Percentiles rank a stretch among this genome's conserved stretches.
Conservation (phyloP, 2,329 filamentous ascomycete genomes). For the Ascochyta pisi region DNA sequence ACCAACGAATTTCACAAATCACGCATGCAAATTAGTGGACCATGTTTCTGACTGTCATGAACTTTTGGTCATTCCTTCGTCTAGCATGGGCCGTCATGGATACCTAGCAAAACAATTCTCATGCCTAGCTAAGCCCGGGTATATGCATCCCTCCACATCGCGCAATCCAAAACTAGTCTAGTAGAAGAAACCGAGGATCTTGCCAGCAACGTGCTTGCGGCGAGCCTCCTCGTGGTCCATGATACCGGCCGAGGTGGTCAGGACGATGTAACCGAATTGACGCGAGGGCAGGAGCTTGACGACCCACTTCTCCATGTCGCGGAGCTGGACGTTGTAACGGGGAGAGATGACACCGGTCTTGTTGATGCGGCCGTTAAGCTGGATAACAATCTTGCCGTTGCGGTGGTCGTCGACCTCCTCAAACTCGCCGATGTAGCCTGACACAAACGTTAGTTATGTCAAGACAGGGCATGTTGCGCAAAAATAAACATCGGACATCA, state of each 20-base stretch:
- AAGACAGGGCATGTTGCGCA: conserved; percentile 80
- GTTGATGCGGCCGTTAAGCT: conserved; percentile 98
- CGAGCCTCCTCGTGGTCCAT: conserved; percentile 99
- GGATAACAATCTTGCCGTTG: conserved; percentile 99
- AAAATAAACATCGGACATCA: conserved; percentile 94
- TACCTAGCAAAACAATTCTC: conserved; percentile 33
- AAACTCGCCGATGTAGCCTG: conserved; percentile 99
- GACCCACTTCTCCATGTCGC: conserved; percentile 99
- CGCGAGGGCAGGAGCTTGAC: conserved; percentile 97
- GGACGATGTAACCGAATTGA: conserved; percentile 99
- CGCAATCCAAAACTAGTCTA: conserved; percentile 57
- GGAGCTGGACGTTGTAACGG: conserved; percentile 98
- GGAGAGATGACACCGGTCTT: conserved; percentile 99
- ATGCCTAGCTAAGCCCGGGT: conserved; percentile 36
- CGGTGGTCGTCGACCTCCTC: conserved; percentile 99
- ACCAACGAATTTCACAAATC: not conserved
- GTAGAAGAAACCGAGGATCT: conserved; percentile 99
- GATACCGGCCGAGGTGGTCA: conserved; percentile 98
- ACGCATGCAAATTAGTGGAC: too few relatives aligned
- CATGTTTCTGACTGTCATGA: conserved; percentile 18
- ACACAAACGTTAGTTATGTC: conserved; percentile 9
- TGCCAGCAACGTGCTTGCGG: conserved; percentile 98
- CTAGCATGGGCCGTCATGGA: conserved; percentile 37
- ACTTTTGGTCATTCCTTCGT: conserved; percentile 43
- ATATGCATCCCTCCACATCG: conserved; percentile 38